Evolutionary conservation across 768 basidiomycete species (phyloP), one percentile per base, ranked within the genome.

Genomic region (Boletus edulis): DNA sequence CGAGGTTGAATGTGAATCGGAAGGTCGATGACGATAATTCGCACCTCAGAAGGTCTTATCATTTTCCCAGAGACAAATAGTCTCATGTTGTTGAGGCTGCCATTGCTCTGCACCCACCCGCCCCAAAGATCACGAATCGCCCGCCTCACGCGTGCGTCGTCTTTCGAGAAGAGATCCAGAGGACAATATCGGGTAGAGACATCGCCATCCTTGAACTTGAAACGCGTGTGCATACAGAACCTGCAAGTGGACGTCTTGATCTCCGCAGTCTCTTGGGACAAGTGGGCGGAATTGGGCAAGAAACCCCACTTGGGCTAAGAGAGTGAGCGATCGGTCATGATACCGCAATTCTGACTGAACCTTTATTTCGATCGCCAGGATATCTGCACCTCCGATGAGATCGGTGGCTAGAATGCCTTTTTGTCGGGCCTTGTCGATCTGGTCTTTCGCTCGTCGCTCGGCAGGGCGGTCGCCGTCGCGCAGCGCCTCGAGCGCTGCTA

Each of bases 231-330:
- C 87, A 98, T 90, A 68, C 93, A 94, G 70, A 92, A 95, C 59
- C 96, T 82, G 74, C 94, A 96, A 15, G 89, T 86, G 38, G 70
- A 73, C 8, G 76, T 76, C 76, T 98, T 98, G 60, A 84, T 71
- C 1, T 64, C 55, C 14, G 70, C 76, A 1, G 86, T 88, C 38
- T 73, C 71, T 4, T 76, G 62, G 7, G 92, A 87, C 37, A 94
- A 76, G 70, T 87, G 78, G 3, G 63, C 59, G 6, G 78, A 65
- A 32, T 76, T 78, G 3, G 96, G 94, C 38, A 98, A 72, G 71
- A 99, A 97, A 4, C 86, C 93, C 95, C 96, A 99, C 77, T 99
- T 99, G 32, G 96, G 96, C 96, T 97, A 66, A 5, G 32, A 51
- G 52, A 45, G 37, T 43, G 2, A 15, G 35, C 32, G 37, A 46